Evolutionary conservation across 495 filamentous ascomycete genomes (phyloP).

Genomic region (Aspergillus cavernicola): DNA sequence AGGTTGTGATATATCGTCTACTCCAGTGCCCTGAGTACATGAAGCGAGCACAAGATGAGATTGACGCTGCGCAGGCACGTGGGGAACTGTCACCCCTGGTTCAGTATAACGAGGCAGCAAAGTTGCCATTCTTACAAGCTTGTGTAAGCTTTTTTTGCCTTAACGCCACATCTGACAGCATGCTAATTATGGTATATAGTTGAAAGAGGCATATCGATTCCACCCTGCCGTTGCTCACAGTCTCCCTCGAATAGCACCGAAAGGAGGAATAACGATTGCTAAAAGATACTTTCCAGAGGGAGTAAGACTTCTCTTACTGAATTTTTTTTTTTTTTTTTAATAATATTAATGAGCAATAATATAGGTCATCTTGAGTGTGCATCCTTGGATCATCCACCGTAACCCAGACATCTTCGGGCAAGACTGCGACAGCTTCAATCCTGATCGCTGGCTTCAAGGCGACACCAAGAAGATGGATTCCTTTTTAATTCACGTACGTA

Average conservation of each 20-base stretch:
- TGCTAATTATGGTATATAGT: no score
- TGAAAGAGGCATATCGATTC: conserved; percentile 53
- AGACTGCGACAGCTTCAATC: conserved; percentile 34
- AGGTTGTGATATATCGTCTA: conserved; percentile 36
- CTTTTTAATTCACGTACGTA: conserved; percentile 31
- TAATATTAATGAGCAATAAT: not conserved
- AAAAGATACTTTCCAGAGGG: conserved; percentile 36
- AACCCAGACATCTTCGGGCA: conserved; percentile 39
- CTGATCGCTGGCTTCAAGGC: conserved; percentile 36
- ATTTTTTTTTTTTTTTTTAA: not conserved
- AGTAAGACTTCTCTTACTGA: conserved; percentile 15
- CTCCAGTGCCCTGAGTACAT: conserved; percentile 30
- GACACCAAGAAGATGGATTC: conserved; percentile 26
- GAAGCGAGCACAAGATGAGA: conserved; percentile 29
- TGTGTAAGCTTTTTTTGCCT: conserved; percentile 21
- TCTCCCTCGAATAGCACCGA: conserved; percentile 29
- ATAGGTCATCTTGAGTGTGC: conserved; percentile 39
- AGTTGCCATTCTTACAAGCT: conserved; percentile 36
- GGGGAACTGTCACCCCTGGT: conserved; percentile 26
- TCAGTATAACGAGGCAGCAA: conserved; percentile 23
- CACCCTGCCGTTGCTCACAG: conserved; percentile 23
- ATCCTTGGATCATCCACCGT: conserved; percentile 44
- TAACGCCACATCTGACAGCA: not conserved
- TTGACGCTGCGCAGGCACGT: conserved; percentile 27
- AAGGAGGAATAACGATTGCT: conserved; percentile 25